Evolutionary conservation across 495 filamentous ascomycete species (phyloP).

Genomic region (Polyplosphaeria fusca): DNA sequence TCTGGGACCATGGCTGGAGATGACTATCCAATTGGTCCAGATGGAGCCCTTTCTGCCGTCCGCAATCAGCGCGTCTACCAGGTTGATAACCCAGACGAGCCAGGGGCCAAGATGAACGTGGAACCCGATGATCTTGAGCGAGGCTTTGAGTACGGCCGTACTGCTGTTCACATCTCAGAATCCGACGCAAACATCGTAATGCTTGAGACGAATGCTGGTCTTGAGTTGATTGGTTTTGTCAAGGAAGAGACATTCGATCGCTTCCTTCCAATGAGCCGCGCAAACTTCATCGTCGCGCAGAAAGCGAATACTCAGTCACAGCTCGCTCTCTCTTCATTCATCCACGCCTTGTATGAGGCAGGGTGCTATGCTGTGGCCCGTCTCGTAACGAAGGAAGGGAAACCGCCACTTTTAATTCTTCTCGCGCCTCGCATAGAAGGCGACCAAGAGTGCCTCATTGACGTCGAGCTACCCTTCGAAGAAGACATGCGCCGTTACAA

Average conservation of each 20-base stretch:
- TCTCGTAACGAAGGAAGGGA: constrained; percentile 75
- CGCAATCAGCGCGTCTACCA: constrained; percentile 74
- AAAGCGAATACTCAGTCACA: constrained; percentile 69
- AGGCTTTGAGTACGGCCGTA: constrained; percentile 91
- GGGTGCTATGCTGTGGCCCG: constrained; percentile 86
- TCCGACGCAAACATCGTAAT: constrained; percentile 79
- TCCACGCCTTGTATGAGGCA: constrained; percentile 80
- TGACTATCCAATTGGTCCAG: constrained; percentile 46
- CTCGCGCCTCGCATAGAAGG: constrained; percentile 78
- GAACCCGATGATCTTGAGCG: constrained; percentile 80
- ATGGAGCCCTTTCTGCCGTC: constrained; percentile 58
- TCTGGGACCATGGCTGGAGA: constrained; percentile 50
- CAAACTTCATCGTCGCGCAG: constrained; percentile 69
- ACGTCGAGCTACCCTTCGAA: constrained; percentile 88
- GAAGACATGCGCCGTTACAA: constrained; percentile 87
- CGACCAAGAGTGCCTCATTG: constrained; percentile 83
- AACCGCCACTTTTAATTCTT: constrained; percentile 72
- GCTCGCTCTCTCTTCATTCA: constrained; percentile 83
- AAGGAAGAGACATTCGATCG: constrained; percentile 73
- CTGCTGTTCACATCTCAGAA: constrained; percentile 81
- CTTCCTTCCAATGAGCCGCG: constrained; percentile 78
- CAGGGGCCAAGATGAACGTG: constrained; percentile 81
- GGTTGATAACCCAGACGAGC: constrained; percentile 66
- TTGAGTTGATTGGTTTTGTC: constrained; percentile 86
- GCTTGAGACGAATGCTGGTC: constrained; percentile 67